Percentiles rank a stretch among this genome's conserved stretches.
These are phyloP conservation scores for Thozetella sp. DNA, from an alignment of 495 filamentous ascomycete genomes.

Conservation along the genomic window DNA sequence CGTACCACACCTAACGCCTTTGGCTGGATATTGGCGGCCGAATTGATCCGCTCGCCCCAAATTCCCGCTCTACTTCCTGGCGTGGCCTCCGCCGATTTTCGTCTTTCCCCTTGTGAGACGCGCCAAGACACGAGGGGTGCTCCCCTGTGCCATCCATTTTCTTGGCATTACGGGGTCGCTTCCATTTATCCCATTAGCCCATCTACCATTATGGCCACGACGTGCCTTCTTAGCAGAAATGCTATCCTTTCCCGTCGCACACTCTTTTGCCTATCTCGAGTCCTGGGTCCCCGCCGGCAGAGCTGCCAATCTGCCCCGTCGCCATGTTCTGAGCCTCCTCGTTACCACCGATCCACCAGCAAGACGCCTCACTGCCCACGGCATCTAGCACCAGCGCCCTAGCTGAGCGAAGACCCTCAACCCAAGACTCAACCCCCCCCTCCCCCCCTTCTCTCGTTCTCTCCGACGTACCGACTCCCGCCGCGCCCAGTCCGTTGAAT, in stretches of 20 bases:
- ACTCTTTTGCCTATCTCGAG: not conserved
- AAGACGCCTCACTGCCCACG: not conserved
- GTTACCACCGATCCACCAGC: not conserved
- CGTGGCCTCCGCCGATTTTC: too few species aligned
- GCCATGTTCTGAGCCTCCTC: not conserved
- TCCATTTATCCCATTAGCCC: constrained; percentile 2
- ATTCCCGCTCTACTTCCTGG: too few species aligned
- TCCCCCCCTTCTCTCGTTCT: not conserved
- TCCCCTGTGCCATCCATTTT: not conserved
- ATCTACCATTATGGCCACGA: too few species aligned
- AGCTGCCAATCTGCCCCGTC: not conserved
- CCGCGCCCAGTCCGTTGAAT: too few species aligned
- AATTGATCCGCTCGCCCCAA: too few species aligned
- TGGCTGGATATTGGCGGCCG: too few species aligned
- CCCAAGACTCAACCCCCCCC: not conserved
- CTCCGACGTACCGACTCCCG: too few species aligned
- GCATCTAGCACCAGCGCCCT: not conserved
- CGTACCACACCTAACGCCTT: too few species aligned
- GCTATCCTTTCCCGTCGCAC: not conserved
- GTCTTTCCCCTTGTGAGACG: constrained; percentile 5
- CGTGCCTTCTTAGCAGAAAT: too few species aligned
- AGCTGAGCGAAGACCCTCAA: not conserved
- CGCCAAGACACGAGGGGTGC: constrained; percentile 3
- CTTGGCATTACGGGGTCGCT: constrained; percentile 2
- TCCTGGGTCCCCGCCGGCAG: too few species aligned